Conservation (phyloP, 73 alveolate species). For the Tetrahymena malaccensis region DNA sequence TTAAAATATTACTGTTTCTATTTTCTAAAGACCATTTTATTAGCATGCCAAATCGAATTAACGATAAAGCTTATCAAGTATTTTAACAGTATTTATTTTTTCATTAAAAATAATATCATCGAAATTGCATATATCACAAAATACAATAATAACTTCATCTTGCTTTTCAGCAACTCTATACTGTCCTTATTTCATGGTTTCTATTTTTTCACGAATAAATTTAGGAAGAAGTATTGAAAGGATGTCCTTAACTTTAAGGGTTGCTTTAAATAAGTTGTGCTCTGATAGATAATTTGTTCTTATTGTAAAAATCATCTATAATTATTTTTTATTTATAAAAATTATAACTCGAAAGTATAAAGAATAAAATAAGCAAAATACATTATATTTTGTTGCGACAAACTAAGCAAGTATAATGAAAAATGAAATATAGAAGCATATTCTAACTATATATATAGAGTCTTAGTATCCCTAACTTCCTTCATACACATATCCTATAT, state of each 20-base stretch:
- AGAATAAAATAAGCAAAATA: background rate
- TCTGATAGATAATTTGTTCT: background rate
- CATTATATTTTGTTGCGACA: background rate
- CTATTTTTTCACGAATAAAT: slow-evolving; percentile 14
- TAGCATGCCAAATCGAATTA: slow-evolving; percentile 18
- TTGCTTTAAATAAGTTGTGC: slow-evolving; percentile 10
- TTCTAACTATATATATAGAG: background rate
- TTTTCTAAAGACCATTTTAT: slow-evolving; percentile 10
- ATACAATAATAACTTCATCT: slow-evolving; percentile 18
- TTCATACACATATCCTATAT: background rate
- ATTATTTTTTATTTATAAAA: too few relatives aligned
- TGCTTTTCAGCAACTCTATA: slow-evolving; percentile 17
- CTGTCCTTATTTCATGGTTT: slow-evolving; percentile 8
- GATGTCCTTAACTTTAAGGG: slow-evolving; percentile 11
- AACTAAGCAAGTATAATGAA: background rate
- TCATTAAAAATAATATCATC: slow-evolving; percentile 18
- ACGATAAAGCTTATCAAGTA: slow-evolving; percentile 23
- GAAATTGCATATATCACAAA: slow-evolving; percentile 28
- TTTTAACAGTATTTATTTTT: slow-evolving; percentile 2
- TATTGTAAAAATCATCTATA: background rate
- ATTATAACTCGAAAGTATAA: too few relatives aligned
- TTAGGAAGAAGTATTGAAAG: slow-evolving; percentile 17
- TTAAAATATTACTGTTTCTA: slow-evolving; percentile 27
- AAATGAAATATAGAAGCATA: background rate
- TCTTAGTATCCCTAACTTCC: background rate